A percentile compares a stretch with the other conserved stretches of the same genome.
These are phyloP conservation scores for Hypoxylon rubiginosum DNA, from an alignment of 2,329 filamentous ascomycete genomes.

Conservation along the genomic window DNA sequence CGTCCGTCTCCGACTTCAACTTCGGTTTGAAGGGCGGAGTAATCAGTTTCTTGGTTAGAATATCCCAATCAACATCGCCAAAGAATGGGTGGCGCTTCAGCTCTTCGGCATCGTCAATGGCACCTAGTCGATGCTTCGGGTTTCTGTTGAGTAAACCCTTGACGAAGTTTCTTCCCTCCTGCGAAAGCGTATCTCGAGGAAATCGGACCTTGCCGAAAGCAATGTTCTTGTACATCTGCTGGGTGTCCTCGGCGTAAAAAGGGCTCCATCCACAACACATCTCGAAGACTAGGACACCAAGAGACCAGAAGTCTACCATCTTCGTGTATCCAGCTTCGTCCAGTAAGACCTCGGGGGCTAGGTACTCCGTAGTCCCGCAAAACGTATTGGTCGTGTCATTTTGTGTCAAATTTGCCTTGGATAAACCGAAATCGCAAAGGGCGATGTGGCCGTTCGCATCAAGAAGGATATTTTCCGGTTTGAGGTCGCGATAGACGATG, in stretches of 20 bases:
- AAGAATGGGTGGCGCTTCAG: conserved; percentile 97
- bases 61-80: conserved; percentile 91
- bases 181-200: conserved; percentile 91
- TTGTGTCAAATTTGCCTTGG: conserved; percentile 96
- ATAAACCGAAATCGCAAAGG: conserved; percentile 96
- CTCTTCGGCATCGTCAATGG: conserved; percentile 91
- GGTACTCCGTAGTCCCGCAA: conserved; percentile 97
- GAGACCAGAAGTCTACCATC: conserved; percentile 99
- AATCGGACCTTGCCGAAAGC: conserved; percentile 98
- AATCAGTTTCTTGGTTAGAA: conserved; percentile 88
- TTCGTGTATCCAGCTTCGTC: conserved; percentile 99
- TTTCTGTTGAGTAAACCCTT: conserved; percentile 98
- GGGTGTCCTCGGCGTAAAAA: conserved; percentile 98
- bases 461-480: conserved; percentile 96
- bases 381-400: conserved; percentile 99
- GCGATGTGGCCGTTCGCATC: conserved; percentile 99
- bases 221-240: conserved; percentile 99
- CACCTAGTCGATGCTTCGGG: conserved; percentile 93
- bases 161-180: conserved; percentile 96
- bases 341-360: conserved; percentile 93
- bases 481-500: conserved; percentile 97
- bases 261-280: conserved; percentile 99
- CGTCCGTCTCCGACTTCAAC: conserved; percentile 94
- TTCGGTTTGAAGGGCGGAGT: conserved; percentile 98
- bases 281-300: conserved; percentile 97